These are phyloP conservation scores for Oryza glaberrima DNA, from an alignment of 176 grass and related monocot species.

Conservation along the genomic window DNA sequence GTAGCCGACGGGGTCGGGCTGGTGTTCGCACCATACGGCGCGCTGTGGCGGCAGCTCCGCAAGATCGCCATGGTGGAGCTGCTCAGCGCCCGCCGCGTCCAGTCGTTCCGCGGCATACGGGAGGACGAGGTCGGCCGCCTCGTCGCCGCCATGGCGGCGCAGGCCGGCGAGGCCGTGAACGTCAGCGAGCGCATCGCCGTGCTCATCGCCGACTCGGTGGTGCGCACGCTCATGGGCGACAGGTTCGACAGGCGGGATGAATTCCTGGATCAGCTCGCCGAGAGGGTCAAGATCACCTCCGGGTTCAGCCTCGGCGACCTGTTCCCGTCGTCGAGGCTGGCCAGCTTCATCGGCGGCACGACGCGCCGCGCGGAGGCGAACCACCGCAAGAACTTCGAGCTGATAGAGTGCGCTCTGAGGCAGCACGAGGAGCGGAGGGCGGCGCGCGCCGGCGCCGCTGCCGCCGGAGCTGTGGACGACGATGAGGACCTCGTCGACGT, in stretches of 20 bases:
- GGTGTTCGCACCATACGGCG: slow-evolving; percentile 37
- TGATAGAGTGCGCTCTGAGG: slow-evolving; percentile 35
- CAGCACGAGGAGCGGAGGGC: slow-evolving; percentile 29
- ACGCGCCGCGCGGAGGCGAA: neutral
- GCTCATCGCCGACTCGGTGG: neutral
- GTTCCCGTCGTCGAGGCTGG: too few relatives aligned
- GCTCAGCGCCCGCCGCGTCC: slow-evolving; percentile 43
- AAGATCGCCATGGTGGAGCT: slow-evolving; percentile 42
- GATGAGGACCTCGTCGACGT: slow-evolving; percentile 18
- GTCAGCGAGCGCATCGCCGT: neutral
- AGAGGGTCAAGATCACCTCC: neutral
- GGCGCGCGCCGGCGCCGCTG: neutral
- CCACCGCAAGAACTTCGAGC: slow-evolving; percentile 12
- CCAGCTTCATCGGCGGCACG: neutral
- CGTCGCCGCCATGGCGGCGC: neutral
- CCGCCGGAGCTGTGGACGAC: neutral
- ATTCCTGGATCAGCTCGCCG: neutral
- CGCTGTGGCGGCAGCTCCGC: slow-evolving; percentile 46
- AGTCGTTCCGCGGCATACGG: slow-evolving; percentile 47
- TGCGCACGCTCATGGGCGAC: neutral
- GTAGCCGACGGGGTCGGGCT: neutral
- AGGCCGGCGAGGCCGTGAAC: neutral
- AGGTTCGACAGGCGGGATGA: neutral
- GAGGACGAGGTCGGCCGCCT: slow-evolving; percentile 40
- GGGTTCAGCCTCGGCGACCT: slow-evolving; percentile 40